Evolutionary conservation across 768 basidiomycete genomes (phyloP), one percentile per base, ranked within the genome.

Genomic region (Strobilomyces dryophilus): DNA sequence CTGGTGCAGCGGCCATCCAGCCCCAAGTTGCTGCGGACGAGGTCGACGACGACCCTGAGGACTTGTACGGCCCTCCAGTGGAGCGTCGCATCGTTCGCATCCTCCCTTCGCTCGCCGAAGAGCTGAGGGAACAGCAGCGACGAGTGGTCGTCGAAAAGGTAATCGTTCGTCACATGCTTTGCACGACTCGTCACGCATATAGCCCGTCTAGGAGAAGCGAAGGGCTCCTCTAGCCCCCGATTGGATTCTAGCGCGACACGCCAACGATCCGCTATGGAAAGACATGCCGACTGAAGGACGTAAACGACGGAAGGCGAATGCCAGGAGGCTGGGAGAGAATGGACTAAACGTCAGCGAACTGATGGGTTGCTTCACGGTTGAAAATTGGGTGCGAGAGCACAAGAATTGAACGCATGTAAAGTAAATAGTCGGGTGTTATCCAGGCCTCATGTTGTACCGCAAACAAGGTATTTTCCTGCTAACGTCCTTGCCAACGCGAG

Each of bases 31-130:
- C 36, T 7, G 36, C 20, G 20, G 21, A 47, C 24, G 56, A 48
- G n/a, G 42, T 29, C 17, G 45, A 59, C 10, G 61, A 66, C 39
- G 63, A 67, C 34, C 53, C 61, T 12, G 65, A 66, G 24, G 65
- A 66, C 47, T 43, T 66, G 46, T 66, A 66, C 14, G 65, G 65
- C 18, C 65, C 65, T 27, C 65, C 61, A 2, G 61, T 65, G 17
- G 61, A 65, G 24, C 65, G 59, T 29, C 61, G 52, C 9, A 48
- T 67, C 8, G 49, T 67, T 49, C 65, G 65, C 10, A 61, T 67
- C 14, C 61, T 65, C 32, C 66, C 65, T 42, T 55, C 63, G 1
- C 36, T 66, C 1, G 63, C 61, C 14, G 58, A 66, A 35, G 65
- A 66, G 31, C 49, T 66, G 37, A 59, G 52, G 32, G 65, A 64